Conservation (phyloP, 768 basidiomycete species). For the Russula compacta region DNA sequence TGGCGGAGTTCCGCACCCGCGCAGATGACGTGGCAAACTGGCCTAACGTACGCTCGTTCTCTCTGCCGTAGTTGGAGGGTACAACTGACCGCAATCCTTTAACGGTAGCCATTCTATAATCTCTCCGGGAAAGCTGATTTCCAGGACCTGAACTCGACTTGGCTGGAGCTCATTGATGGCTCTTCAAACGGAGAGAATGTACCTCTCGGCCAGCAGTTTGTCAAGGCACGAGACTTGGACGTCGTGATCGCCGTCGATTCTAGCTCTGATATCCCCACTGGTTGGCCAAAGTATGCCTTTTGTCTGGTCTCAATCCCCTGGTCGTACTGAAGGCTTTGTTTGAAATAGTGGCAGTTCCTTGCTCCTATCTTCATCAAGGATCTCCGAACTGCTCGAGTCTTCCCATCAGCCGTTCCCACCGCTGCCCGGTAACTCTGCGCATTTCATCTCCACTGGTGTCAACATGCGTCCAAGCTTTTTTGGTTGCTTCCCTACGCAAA, state of each 20-base stretch:
- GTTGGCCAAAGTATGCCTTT: slow-evolving; percentile 55
- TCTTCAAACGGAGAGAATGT: slow-evolving; percentile 61
- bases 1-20: slow-evolving; percentile 40
- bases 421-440: slow-evolving; percentile 41
- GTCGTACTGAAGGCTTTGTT: not conserved
- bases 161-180: slow-evolving; percentile 64
- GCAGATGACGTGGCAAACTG: slow-evolving; percentile 58
- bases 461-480: slow-evolving; percentile 70
- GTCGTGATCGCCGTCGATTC: slow-evolving; percentile 70
- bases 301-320: not conserved
- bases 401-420: slow-evolving; percentile 59
- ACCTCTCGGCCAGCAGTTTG: slow-evolving; percentile 62
- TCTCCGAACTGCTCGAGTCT: slow-evolving; percentile 34
- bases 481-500: slow-evolving; percentile 52
- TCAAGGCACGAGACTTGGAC: slow-evolving; percentile 60
- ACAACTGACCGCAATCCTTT: not conserved
- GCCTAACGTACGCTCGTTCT: slow-evolving; percentile 40
- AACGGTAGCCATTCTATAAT: slow-evolving; percentile 38
- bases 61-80: not conserved
- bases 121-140: slow-evolving; percentile 38
- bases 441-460: slow-evolving; percentile 51
- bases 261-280: slow-evolving; percentile 44
- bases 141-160: slow-evolving; percentile 40
- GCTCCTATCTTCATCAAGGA: slow-evolving; percentile 36
- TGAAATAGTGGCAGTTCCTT: slow-evolving; percentile 43